These are phyloP conservation scores for Calonectria hawksworthii DNA, from an alignment of 2,329 filamentous ascomycete genomes.

Conservation along the genomic window DNA sequence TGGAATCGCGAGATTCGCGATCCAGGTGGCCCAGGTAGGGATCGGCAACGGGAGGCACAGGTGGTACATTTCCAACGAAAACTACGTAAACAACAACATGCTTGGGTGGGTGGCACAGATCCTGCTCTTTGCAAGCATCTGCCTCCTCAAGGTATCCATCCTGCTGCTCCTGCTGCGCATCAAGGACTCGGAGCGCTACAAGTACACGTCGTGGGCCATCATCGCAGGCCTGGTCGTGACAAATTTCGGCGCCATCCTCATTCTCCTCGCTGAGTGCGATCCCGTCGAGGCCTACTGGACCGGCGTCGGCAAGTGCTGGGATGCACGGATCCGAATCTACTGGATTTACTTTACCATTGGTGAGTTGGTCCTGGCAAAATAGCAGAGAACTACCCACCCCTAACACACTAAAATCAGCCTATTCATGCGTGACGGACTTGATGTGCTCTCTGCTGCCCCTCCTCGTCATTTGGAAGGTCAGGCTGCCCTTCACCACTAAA, in stretches of 20 bases:
- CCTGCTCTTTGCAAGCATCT: constrained; percentile 56
- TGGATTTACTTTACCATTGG: constrained; percentile 51
- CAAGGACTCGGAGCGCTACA: constrained; percentile 51
- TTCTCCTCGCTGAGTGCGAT: constrained; percentile 50
- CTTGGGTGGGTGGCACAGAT: constrained; percentile 57
- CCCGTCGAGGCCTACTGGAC: constrained; percentile 51
- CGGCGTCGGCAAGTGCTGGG: constrained; percentile 47
- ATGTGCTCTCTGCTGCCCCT: constrained; percentile 46
- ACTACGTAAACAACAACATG: constrained; percentile 54
- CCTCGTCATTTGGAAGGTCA: constrained; percentile 51
- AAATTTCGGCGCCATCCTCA: constrained; percentile 49
- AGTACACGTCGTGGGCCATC: constrained; percentile 48
- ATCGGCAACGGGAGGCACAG: constrained; percentile 57
- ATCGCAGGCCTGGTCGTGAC: constrained; percentile 50
- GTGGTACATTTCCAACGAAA: constrained; percentile 48
- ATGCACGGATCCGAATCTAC: constrained; percentile 50
- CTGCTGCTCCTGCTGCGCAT: constrained; percentile 57
- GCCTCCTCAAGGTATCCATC: constrained; percentile 58
- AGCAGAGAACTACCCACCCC: neutral
- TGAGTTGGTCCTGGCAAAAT: neutral
- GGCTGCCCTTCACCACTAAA: constrained; percentile 48
- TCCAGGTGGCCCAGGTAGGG: constrained; percentile 51
- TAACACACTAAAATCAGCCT: constrained; percentile 28
- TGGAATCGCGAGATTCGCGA: constrained; percentile 47
- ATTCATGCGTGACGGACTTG: constrained; percentile 36